Base-by-base conservation (phyloP, 108 stramenopile species). In the Cyclostephanos tholiformis region DNA sequence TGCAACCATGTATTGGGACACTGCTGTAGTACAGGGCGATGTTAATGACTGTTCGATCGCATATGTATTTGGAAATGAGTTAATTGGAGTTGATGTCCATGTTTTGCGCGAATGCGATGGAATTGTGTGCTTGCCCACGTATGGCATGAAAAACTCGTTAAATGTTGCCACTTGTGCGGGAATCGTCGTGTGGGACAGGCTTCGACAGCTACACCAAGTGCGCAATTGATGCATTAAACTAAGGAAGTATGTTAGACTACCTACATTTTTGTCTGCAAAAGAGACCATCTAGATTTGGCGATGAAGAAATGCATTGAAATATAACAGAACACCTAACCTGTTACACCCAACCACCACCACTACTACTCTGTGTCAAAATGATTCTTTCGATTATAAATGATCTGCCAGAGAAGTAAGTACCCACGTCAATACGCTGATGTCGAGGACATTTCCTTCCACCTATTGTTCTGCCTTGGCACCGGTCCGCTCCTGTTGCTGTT, bases 151-250 rank as follows among this genome's bases (percentile, higher is more conserved):
- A 58, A 87, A 87, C 51, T 82, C 80, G 17, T 62, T 87, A 22
- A 87, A 87, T 57, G 74, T 87, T 41, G 84, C 86, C 56, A 87
- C 77, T 38, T 87, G 86, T 52, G 86, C 82, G 48, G 72, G 80
- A 23, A 60, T 87, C 55, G 73, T 87, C 0, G 35, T 82, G 23
- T 87, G 84, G 82, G 86, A 87, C 39, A 82, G 73, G 6, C 56
- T 87, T 38, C 68, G 86, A 57, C 12, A 57, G 19, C 55, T 57
- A 12, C 2, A 57, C 25, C 55, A 23, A 26, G 55, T 25, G 25
- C 19, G 25, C 26, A 57, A 57, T 57, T 20, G 55, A 57, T 57
- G 55, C 55, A 57, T 57, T 23, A 57, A 57, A 25, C 50, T 2
- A 8, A 51, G 10, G 36, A 51, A 51, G 4, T 51, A 51, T n/a